Base-by-base conservation (phyloP, 2,329 filamentous ascomycete species). In the Pestalotiopsis sp. region DNA sequence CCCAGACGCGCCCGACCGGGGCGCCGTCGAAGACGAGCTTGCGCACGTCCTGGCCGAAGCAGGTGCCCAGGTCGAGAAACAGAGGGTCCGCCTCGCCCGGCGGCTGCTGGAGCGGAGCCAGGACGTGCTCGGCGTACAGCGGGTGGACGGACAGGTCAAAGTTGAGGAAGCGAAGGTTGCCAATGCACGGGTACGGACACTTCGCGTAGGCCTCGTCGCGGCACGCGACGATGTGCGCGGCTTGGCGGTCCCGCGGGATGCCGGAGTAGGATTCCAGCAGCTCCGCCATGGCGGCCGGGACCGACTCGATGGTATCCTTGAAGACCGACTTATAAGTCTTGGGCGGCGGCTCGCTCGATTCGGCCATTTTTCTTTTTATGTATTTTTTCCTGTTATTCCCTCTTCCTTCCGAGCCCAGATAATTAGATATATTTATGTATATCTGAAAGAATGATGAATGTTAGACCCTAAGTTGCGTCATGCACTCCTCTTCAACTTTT, bases 141-240 rank as follows among this genome's bases (percentile, higher is more conserved):
- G 71, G 73, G n/a, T 73, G 77, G 1, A 66, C 68, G 1, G 78
- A 69, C 5, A 84, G 72, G 59, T 80, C 77, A 14, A 83, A 78
- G 57, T 81, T 77, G 1, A 84, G 75, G 71, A 84, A 84, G 31
- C 80, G 78, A 70, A 81, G 82, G 25, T 77, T 77, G 17, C 82
- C 82, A 38, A 84, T 77, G 69, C 82, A 84, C 1, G 82, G 80
- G 70, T 83, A 85, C 4, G 80, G 80, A 63, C 71, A 73, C 23
- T 66, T 65, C 20, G 66, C 61, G 39, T 74, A 76, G 13, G 71
- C 75, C 36, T 69, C 71, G 49, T 77, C 65, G 59, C 75, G 75
- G 25, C 76, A 9, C 20, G 70, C 71, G 11, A 70, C 65, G 38
- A 76, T 68, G 65, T 77, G 75, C 2, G 71, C 59, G 41, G 73